Percentiles rank a stretch among this genome's conserved stretches.
These are phyloP conservation scores for Rhamnella rubrinervis DNA, from an alignment of 331 rosid genomes.

Conservation along the genomic window DNA sequence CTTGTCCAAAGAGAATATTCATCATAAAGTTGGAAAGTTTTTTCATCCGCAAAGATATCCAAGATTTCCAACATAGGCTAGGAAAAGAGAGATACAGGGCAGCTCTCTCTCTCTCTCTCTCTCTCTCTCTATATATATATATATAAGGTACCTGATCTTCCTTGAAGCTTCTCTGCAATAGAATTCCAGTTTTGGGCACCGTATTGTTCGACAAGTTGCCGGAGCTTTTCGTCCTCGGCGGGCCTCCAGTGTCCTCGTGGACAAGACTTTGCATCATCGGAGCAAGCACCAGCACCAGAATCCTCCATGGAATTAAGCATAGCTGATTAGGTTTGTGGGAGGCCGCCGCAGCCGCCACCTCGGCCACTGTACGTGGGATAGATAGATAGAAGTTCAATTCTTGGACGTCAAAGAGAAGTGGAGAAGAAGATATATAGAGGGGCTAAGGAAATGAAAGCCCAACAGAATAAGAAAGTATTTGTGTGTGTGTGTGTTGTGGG, in stretches of 20 bases:
- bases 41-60: not conserved
- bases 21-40: not conserved
- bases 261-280: slow-evolving; percentile 56
- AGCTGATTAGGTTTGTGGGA: too few relatives aligned
- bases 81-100: too few relatives aligned
- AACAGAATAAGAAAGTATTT: slow-evolving; percentile 31
- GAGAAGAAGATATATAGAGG: slow-evolving; percentile 40
- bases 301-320: slow-evolving; percentile 46
- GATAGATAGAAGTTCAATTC: not conserved
- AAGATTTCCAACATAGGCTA: not conserved
- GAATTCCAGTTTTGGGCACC: slow-evolving; percentile 98
- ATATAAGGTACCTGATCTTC: slow-evolving; percentile 76
- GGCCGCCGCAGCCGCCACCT: too few relatives aligned
- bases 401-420: slow-evolving; percentile 28
- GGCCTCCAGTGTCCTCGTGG: slow-evolving; percentile 97
- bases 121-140: too few relatives aligned
- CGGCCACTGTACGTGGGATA: not conserved
- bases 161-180: slow-evolving; percentile 88
- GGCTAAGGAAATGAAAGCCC: not conserved
- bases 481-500: slow-evolving; percentile 16
- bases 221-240: slow-evolving; percentile 79
- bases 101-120: too few relatives aligned
- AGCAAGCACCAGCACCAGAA: slow-evolving; percentile 21
- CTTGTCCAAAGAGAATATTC: slow-evolving; percentile 1
- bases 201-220: slow-evolving; percentile 66